phyloP scores from a whole-genome alignment of 441 rosid species.

The Erodium moschatum region DNA sequence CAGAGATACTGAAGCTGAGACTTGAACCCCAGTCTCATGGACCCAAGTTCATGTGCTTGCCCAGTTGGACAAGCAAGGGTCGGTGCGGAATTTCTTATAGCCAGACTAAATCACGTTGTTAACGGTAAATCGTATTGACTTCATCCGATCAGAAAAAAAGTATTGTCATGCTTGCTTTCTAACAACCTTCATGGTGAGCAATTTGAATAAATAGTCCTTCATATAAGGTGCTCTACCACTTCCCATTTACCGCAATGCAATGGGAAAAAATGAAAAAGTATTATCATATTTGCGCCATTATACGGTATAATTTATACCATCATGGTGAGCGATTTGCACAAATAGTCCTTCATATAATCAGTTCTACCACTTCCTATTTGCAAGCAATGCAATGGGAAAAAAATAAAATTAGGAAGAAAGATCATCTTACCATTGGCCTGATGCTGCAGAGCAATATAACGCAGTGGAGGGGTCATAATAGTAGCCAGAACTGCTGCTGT shows the following conservation, averaged over 20 bases:
- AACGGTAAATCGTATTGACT: background rate
- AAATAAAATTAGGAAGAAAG: background rate
- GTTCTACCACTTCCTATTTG: background rate
- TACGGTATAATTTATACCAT: no score
- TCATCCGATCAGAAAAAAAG: background rate
- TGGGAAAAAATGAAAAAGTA: no score
- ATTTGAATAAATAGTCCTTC: no score
- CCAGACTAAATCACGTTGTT: background rate
- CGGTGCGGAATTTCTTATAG: background rate
- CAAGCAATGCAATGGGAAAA: background rate
- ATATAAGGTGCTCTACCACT: no score
- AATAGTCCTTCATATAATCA: background rate
- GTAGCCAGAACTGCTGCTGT: constrained; percentile 82
- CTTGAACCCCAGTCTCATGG: no score
- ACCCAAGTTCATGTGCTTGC: no score
- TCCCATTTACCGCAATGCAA: no score
- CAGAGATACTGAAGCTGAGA: no score
- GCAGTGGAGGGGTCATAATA: constrained; percentile 76
- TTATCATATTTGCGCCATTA: background rate
- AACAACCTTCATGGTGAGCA: no score
- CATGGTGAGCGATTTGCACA: background rate
- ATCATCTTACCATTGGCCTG: constrained; percentile 67
- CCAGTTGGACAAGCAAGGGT: no score
- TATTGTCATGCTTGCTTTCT: background rate
- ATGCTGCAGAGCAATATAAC: constrained; percentile 66